These are phyloP conservation scores for Cutaneotrichosporon sp. DNA, from an alignment of 1,284 basidiomycete species.

Conservation along the genomic window DNA sequence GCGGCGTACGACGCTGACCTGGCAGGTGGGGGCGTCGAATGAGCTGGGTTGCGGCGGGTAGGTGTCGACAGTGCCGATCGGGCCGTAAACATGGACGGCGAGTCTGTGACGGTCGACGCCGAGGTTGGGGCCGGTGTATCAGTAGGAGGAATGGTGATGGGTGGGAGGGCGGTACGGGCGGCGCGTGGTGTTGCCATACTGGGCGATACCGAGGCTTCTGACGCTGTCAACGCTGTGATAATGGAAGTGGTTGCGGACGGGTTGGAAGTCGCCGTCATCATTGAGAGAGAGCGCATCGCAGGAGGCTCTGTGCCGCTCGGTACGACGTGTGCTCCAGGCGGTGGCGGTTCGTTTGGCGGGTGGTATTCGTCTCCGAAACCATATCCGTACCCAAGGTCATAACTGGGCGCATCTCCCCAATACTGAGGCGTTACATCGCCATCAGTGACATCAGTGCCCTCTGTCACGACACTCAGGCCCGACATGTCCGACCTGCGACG, in stretches of 20 bases:
- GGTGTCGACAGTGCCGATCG: background rate
- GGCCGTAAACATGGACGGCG: background rate
- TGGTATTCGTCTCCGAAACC: background rate
- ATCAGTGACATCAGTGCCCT: background rate
- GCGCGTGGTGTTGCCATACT: background rate
- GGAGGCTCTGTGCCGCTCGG: background rate
- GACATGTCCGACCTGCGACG: background rate
- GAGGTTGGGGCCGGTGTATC: background rate
- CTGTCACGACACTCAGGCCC: background rate
- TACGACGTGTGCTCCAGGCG: background rate
- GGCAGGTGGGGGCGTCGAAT: background rate
- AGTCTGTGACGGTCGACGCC: background rate
- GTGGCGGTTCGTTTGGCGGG: background rate
- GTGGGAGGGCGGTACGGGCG: background rate
- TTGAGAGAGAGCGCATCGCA: background rate
- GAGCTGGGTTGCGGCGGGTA: background rate
- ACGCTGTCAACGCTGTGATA: background rate
- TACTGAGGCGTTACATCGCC: background rate
- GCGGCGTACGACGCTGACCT: background rate
- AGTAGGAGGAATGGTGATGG: background rate
- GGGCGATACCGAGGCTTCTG: no score
- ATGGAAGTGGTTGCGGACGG: background rate
- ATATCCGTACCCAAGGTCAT: slow-evolving; percentile 1
- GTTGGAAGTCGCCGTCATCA: background rate
- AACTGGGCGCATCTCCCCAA: slow-evolving; percentile 4